Conservation (phyloP, 2,329 filamentous ascomycete species). For the Pseudogymnoascus sp. region DNA sequence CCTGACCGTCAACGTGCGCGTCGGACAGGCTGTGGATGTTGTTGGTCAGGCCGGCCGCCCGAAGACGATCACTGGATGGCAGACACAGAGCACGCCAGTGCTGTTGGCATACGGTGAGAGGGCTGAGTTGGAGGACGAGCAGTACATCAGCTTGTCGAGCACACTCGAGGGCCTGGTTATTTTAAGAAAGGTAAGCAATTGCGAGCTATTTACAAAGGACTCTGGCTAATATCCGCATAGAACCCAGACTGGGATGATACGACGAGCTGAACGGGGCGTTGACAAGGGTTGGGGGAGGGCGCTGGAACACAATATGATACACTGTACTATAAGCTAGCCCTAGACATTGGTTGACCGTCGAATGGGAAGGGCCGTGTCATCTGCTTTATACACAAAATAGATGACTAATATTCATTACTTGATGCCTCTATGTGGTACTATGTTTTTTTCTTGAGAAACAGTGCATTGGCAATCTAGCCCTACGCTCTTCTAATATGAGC, state of each 20-base stretch:
- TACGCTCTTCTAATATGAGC: not conserved
- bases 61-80: conserved; percentile 99
- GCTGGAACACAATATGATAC: conserved; percentile 10
- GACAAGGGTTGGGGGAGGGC: conserved; percentile 2
- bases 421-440: not conserved
- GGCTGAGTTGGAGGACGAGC: conserved; percentile 93
- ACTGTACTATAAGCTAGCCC: conserved; percentile 10
- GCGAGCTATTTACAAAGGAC: not conserved
- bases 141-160: conserved; percentile 87
- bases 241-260: conserved; percentile 38
- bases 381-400: conserved; percentile 5
- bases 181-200: conserved; percentile 73
- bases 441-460: not conserved
- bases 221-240: conserved; percentile 21
- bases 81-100: conserved; percentile 98
- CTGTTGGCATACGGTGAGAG: conserved; percentile 89
- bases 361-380: conserved; percentile 3
- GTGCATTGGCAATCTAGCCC: not conserved
- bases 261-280: conserved; percentile 8
- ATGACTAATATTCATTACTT: conserved; percentile 7
- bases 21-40: conserved; percentile 96
- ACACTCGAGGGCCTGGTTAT: conserved; percentile 93
- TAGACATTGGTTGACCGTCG: conserved; percentile 9
- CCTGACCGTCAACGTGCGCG: conserved; percentile 88
- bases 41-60: conserved; percentile 94